Percentiles rank a stretch among this genome's conserved stretches.
Conservation (phyloP, 2,329 filamentous ascomycete species). For the Neofusicoccum ribis region DNA sequence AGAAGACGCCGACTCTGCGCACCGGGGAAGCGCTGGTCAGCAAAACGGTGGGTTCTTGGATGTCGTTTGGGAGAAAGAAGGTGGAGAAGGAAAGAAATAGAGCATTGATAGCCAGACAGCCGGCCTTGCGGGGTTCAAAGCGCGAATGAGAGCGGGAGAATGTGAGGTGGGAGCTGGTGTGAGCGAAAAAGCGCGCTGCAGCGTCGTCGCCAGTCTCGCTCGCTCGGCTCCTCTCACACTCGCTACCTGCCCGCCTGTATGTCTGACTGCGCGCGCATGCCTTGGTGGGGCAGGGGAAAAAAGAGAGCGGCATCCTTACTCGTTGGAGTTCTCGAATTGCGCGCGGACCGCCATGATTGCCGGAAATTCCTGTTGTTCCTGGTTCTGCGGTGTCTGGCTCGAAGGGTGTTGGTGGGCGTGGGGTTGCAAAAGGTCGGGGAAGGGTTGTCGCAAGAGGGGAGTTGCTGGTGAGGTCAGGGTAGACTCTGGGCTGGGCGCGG, state of each 20-base stretch:
- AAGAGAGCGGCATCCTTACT: constrained; percentile 57
- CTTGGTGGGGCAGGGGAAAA: constrained; percentile 17
- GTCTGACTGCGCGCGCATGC: not conserved
- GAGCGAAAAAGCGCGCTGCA: not conserved
- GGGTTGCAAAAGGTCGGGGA: not conserved
- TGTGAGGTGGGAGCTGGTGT: not conserved
- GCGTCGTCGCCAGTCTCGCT: too few species aligned
- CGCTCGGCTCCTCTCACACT: not conserved
- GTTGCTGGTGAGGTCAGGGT: not conserved
- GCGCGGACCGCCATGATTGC: constrained; percentile 54
- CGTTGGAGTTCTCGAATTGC: constrained; percentile 86
- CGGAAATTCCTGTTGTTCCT: not conserved
- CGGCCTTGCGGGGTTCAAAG: too few species aligned
- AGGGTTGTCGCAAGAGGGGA: too few species aligned
- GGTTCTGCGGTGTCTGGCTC: not conserved
- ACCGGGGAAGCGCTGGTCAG: not conserved
- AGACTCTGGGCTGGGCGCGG: not conserved
- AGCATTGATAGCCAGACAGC: not conserved
- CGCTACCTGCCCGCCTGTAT: not conserved
- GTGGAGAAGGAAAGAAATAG: not conserved
- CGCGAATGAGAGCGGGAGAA: too few species aligned
- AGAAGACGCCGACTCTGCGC: constrained; percentile 87
- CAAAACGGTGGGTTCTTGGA: too few species aligned
- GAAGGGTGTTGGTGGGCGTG: not conserved
- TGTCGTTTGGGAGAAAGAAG: not conserved